Evolutionary conservation across 805 yeast genomes (phyloP), one percentile per base, ranked within the genome.

Genomic region (Saccharomycopsis fermentans): DNA sequence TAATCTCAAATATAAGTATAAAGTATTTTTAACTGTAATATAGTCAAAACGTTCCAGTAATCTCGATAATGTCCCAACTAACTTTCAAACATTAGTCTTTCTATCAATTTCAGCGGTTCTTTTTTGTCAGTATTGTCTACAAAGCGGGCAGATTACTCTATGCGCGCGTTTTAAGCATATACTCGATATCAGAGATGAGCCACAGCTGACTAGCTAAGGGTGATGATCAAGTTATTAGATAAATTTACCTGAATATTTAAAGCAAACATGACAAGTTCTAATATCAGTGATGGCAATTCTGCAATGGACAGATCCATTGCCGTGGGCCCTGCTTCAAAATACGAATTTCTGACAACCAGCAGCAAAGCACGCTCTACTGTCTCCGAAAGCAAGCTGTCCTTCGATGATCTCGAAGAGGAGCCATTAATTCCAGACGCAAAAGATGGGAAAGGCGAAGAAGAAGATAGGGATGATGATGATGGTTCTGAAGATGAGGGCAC

Each of bases 391-490:
- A 32, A 6, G 4, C 12, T 29, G 50, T 26, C 24, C 21, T 43
- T 43, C 4, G 29, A 43, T 43, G 50, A 43, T 43, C 50, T 51
- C 21, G 54, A 29, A n/a, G 35, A 51, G 21, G 54, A 29, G 6
- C 14, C 29, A 27, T 6, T 24, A 35, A 17, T 19, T 8, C 24
- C 12, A 14, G 57, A 55, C n/a, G 57, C 29, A 8, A 39, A 55
- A 19, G 56, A 36, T 37, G 57, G 16, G 32, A 21, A 26, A 6
- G 17, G 19, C 6, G 55, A 19, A 12, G 59, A 52, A 24, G 55
- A 19, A 11, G 59, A 52, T 4, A 53, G 52, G 19, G 59, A 58
- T 14, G 59, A 59, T 34, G 59, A 59, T 6, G 52, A 56, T 26
- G 37, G 47, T 6, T n/a, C n/a, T n/a, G n/a, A n/a, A n/a, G 57